Evolutionary conservation across 371 early-diverging fungal species (phyloP).

Genomic region (Mortierella sp.): DNA sequence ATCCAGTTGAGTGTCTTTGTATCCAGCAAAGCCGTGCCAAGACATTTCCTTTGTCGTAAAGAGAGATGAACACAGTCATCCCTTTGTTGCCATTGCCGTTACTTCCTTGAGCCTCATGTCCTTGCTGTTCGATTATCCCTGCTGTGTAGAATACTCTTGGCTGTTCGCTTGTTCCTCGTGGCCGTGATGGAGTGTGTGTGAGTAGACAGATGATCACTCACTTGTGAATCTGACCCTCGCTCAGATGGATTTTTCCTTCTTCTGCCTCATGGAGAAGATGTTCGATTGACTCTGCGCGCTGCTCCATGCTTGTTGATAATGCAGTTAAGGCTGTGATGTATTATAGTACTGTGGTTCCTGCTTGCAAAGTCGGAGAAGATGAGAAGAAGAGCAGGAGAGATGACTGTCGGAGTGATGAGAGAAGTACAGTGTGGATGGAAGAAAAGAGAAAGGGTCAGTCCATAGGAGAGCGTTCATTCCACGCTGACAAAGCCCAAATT

Average conservation of each 20-base stretch:
- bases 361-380: background rate
- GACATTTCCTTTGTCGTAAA: no score
- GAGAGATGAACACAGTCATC: background rate
- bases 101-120: no score
- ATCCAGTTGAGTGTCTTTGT: no score
- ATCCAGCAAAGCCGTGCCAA: no score
- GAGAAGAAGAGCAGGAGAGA: background rate
- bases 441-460: background rate
- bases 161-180: background rate
- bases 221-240: slow-evolving; percentile 52
- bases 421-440: background rate
- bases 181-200: background rate
- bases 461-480: background rate
- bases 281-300: slow-evolving; percentile 49
- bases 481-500: slow-evolving; percentile 11
- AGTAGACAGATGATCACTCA: slow-evolving; percentile 20
- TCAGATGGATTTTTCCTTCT: slow-evolving; percentile 45
- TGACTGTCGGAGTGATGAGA: background rate
- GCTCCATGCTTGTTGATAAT: slow-evolving; percentile 36
- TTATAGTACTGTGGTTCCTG: background rate
- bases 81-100: no score
- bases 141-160: no score
- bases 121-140: no score
- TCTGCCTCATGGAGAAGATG: slow-evolving; percentile 43
- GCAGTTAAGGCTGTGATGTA: background rate